These are phyloP conservation scores for Quercus mongolica DNA, from an alignment of 306 rosid species.

Conservation along the genomic window DNA sequence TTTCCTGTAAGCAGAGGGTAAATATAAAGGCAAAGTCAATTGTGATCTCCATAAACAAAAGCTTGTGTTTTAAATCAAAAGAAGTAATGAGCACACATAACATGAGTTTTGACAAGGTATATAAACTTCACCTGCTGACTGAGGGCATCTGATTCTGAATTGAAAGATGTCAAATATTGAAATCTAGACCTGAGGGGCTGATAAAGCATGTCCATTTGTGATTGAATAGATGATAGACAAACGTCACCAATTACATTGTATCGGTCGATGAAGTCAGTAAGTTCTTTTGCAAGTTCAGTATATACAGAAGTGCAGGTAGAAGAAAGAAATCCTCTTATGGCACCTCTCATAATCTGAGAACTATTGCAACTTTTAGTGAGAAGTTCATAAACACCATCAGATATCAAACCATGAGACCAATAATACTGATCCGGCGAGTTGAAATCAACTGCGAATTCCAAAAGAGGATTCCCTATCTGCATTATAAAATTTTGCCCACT, in stretches of 20 bases:
- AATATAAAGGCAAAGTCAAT: neutral
- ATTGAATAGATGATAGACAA: no score
- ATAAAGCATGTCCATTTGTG: no score
- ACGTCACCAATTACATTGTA: no score
- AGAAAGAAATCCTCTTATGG: neutral
- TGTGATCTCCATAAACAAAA: neutral
- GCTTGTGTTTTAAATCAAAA: neutral
- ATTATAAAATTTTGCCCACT: neutral
- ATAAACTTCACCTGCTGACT: neutral
- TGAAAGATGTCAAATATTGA: no score
- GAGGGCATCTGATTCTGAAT: no score
- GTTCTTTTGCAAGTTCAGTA: neutral
- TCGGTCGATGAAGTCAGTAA: neutral
- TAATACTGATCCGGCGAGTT: constrained; percentile 21
- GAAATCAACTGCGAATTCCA: constrained; percentile 28
- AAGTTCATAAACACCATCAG: constrained; percentile 21
- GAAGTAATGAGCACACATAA: no score
- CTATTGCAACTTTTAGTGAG: constrained; percentile 16
- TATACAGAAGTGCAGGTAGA: constrained; percentile 1
- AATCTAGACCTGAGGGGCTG: no score
- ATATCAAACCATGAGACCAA: constrained; percentile 41
- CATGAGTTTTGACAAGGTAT: no score
- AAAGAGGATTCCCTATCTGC: constrained; percentile 40
- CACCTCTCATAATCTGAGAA: constrained; percentile 11
- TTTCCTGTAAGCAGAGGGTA: neutral